phyloP scores from a whole-genome alignment of 441 rosid genomes.

The Eruca vesicaria region DNA sequence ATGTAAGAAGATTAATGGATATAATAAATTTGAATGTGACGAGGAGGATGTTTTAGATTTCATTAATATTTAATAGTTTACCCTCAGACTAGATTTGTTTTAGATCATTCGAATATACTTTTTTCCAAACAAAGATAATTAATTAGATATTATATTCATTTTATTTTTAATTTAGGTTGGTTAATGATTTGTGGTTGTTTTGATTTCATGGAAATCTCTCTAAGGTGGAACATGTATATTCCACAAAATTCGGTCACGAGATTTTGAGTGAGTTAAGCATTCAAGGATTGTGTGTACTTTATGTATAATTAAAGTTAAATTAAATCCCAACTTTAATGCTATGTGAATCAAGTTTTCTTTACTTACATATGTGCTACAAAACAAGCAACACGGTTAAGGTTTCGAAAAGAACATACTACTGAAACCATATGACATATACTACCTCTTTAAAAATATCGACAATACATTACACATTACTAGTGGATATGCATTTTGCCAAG shows the following conservation, averaged over 20 bases:
- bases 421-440: not conserved
- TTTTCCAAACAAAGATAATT: not conserved
- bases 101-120: not conserved
- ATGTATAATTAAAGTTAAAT: not conserved
- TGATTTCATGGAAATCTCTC: not conserved
- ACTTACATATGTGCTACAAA: not conserved
- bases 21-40: not conserved
- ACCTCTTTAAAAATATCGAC: not conserved
- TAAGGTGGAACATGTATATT: not conserved
- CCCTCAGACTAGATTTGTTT: not conserved
- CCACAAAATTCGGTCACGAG: constrained; percentile 19
- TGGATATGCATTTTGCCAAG: not conserved
- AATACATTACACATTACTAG: not conserved
- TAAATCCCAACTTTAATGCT: not conserved
- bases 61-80: not conserved
- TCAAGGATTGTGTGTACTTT: constrained; percentile 9
- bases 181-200: not conserved
- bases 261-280: not conserved
- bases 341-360: not conserved
- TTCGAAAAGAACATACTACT: not conserved
- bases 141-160: not conserved
- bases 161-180: not conserved
- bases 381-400: not conserved
- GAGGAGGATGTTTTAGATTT: not conserved
- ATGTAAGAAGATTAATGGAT: not conserved